phyloP scores from a whole-genome alignment of 257 asterid genomes.

The Solanum chilense region DNA sequence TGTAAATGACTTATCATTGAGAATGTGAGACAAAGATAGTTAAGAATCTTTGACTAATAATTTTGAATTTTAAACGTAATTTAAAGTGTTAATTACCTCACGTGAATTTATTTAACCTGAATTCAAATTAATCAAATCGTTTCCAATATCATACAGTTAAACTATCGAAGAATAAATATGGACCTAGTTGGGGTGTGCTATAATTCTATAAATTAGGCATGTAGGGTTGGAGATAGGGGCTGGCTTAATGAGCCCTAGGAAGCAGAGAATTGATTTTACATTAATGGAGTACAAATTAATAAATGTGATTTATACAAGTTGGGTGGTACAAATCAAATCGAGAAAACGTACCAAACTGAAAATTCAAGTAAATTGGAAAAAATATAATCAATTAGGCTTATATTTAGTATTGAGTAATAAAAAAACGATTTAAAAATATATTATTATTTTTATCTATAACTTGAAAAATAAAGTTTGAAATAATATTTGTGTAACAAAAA shows the following conservation, averaged over 20 bases:
- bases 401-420: too few species aligned
- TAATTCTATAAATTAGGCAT: background rate
- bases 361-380: background rate
- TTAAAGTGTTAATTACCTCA: background rate
- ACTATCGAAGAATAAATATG: background rate
- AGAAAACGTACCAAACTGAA: background rate
- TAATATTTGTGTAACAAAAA: background rate
- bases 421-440: too few species aligned
- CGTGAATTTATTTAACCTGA: background rate
- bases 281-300: background rate
- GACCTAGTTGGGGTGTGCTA: background rate
- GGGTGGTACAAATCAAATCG: background rate
- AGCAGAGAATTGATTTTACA: background rate
- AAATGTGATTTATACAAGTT: background rate
- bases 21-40: background rate
- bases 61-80: background rate
- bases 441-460: background rate
- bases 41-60: background rate
- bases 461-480: too few species aligned
- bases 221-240: background rate
- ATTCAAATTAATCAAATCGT: background rate
- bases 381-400: too few species aligned
- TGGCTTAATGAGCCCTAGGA: background rate
- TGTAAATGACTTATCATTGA: background rate
- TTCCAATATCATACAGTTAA: background rate